Evolutionary conservation across 768 basidiomycete species (phyloP), one percentile per base, ranked within the genome.

Genomic region (Mycena albidolilacea): DNA sequence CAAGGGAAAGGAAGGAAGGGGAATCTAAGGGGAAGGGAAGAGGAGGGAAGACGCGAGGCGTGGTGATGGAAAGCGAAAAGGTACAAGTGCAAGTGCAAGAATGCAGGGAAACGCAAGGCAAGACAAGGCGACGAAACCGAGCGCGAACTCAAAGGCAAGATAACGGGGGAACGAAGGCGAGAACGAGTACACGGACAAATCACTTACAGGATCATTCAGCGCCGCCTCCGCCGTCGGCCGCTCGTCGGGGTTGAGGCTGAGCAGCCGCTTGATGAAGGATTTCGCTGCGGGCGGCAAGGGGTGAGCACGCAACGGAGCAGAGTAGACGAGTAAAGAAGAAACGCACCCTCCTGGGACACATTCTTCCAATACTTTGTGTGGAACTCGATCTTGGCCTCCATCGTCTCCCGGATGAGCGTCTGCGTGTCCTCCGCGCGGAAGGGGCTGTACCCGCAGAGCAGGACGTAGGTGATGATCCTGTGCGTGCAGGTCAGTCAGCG

Each of bases 361-460:
- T 97, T 98, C 82, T 90, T 90, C 98, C 98, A 99, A 74, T 97
- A 99, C 43, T 91, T 88, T 38, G 97, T 95, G 75, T 98, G 97
- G 80, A 99, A 99, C 75, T 94, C 93, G 59, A 98, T 88, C 77
- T 91, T 92, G 0, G 93, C 97, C 46, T 89, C 90, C 0, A 91
- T 92, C n/a, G 95, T 97, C 81, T 99, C 96, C 39, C 90, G 88
- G 64, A 94, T 86, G 46, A 98, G 88, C 60, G 91, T 89, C 70
- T 89, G 88, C 63, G 90, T 83, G 77, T 97, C 93, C 35, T 95
- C 93, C 0, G 94, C 92, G 54, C 96, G 90, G 87, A 99, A 99
- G 0, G 98, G 98, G 2, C 94, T 92, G 83, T 99, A 99, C 2
- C 97, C 97, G 78, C 97, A 97, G 1, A 98, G 88, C 15, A 99